Base-by-base conservation (phyloP, 2,329 filamentous ascomycete genomes). In the Madurella fahalii region DNA sequence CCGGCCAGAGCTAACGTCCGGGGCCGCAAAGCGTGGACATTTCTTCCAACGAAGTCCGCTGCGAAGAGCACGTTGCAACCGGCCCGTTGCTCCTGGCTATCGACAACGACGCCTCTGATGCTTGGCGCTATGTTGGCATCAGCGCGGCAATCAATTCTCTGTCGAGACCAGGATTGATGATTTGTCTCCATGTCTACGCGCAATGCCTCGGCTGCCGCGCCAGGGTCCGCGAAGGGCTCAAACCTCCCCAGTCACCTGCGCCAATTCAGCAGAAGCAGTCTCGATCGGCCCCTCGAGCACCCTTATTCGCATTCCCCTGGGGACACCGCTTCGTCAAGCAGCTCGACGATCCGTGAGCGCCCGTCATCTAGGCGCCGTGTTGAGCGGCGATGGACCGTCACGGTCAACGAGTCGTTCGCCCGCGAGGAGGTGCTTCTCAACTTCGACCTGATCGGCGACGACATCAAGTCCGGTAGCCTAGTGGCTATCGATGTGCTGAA, bases 381-480 rank as follows among this genome's bases (percentile, higher is more conserved):
- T 16, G 77, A 81, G 62, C 73, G 77, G 31, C 72, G 72, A 59
- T 83, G 79, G 62, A 78, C 72, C 42, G 75, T 84, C 52, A 77
- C 77, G 9, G 77, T 84, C 62, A 88, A 92, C 68, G 89, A 95
- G 61, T 83, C 81, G 41, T 87, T 91, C 64, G 85, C 86, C 9
- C 81, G 80, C 54, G 89, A 95, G 64, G 89, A 93, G 63, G 85
- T 94, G 43, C 77, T 94, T 18, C 79, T 95, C 65, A 94, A 93
- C 67, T 77, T 86, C 54, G 84, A 89, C 53, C 78, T 85, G 15
- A 82, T 93, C 56, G 81, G 83, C 50, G 75, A 78, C 43, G 78
- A 81, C 44, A 77, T 90, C 58, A 79, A 80, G 53, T 75, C 83
- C 0, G 89, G 87, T 25, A 81, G 82, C 58, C 74, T 95, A 52